A percentile compares a stretch with the other conserved stretches of the same genome.
Evolutionary conservation across 2,329 filamentous ascomycete genomes (phyloP).

Genomic region (Neofusicoccum sp.): DNA sequence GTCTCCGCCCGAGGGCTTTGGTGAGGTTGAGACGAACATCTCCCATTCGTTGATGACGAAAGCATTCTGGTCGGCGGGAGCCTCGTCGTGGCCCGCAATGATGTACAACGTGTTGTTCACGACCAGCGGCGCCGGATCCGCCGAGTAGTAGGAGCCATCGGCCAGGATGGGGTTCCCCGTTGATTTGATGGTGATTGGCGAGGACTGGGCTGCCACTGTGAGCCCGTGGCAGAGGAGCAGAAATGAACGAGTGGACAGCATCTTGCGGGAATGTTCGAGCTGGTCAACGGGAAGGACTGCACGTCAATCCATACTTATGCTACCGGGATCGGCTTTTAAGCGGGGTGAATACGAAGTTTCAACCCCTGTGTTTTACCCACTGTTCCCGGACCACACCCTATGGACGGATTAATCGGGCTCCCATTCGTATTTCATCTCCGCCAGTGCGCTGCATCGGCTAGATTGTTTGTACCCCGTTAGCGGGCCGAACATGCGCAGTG

Average conservation of each 20-base stretch:
- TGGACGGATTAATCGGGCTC: too few species aligned
- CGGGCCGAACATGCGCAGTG: too few species aligned
- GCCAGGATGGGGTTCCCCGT: constrained; percentile 38
- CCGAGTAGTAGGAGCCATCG: constrained; percentile 41
- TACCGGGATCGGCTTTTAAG: not conserved
- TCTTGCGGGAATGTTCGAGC: not conserved
- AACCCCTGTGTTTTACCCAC: not conserved
- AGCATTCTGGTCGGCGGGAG: constrained; percentile 28
- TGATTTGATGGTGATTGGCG: not conserved
- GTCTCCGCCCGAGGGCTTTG: constrained; percentile 29
- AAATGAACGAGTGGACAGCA: not conserved
- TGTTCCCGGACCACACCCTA: too few species aligned
- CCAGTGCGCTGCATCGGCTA: too few species aligned
- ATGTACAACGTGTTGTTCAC: constrained; percentile 40
- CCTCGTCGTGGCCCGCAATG: constrained; percentile 37
- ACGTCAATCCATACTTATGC: not conserved
- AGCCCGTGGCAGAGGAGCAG: not conserved
- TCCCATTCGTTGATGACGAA: constrained; percentile 42
- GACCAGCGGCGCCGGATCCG: constrained; percentile 41
- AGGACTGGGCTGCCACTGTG: not conserved
- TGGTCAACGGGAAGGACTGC: not conserved
- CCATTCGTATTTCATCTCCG: too few species aligned
- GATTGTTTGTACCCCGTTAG: too few species aligned
- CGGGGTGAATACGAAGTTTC: constrained; percentile 1
- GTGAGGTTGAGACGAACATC: constrained; percentile 28